A percentile compares a stretch with the other conserved stretches of the same genome.
Evolutionary conservation across 73 alveolate genomes (phyloP).

Genomic region (Symbiodinium natans): DNA sequence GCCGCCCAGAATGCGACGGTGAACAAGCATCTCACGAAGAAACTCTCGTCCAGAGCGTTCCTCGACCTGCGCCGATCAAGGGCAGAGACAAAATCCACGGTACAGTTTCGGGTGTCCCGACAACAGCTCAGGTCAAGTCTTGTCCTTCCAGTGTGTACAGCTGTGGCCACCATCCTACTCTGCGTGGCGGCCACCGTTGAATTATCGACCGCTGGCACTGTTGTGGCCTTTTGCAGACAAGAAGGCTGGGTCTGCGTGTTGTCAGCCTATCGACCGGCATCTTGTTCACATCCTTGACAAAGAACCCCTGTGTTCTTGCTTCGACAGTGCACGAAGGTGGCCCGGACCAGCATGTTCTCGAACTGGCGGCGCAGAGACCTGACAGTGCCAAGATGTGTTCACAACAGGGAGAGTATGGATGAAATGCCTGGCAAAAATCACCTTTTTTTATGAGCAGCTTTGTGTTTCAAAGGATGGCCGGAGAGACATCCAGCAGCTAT

Average conservation of each 20-base stretch:
- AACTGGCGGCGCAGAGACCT: slow-evolving; percentile 42
- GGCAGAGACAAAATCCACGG: neutral
- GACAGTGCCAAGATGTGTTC: neutral
- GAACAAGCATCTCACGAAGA: slow-evolving; percentile 57
- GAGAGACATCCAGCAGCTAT: slow-evolving; percentile 44
- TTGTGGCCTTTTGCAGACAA: slow-evolving; percentile 42
- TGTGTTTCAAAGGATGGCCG: slow-evolving; percentile 39
- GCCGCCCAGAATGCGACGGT: slow-evolving; percentile 57
- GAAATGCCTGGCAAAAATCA: neutral
- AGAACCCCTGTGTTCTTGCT: neutral
- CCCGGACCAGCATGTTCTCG: slow-evolving; percentile 43
- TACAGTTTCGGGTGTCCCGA: neutral
- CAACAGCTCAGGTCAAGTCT: slow-evolving; percentile 3
- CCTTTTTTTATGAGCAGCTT: too few relatives aligned
- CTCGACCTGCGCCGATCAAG: neutral
- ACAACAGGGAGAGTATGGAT: neutral
- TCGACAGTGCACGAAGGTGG: neutral
- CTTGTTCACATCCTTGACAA: neutral
- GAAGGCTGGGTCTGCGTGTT: slow-evolving; percentile 31
- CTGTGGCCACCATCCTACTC: slow-evolving; percentile 37
- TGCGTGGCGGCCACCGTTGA: slow-evolving; percentile 59
- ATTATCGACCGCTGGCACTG: slow-evolving; percentile 40
- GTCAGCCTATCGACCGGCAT: neutral
- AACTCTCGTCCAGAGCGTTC: slow-evolving; percentile 33
- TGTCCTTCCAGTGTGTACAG: slow-evolving; percentile 5